Conservation (phyloP, 2,329 filamentous ascomycete species). For the Fusarium brachygibbosum region DNA sequence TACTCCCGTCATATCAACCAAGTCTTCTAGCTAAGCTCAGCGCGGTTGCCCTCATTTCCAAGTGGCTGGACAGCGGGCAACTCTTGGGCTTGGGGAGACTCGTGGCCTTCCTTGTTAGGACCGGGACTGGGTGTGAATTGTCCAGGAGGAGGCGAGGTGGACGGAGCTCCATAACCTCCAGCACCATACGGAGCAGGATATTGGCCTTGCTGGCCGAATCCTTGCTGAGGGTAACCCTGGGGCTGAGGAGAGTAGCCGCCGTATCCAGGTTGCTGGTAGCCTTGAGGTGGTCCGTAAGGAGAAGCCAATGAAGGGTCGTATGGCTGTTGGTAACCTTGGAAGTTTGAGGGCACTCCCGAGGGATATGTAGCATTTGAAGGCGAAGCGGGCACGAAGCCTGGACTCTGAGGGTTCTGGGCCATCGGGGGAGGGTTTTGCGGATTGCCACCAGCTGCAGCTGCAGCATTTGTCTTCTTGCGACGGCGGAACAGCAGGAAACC, state of each 20-base stretch:
- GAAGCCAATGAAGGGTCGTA: conserved; percentile 46
- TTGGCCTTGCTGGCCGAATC: conserved; percentile 42
- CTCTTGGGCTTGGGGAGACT: conserved; percentile 44
- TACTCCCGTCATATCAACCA: conserved; percentile 8
- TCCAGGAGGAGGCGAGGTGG: conserved; percentile 47
- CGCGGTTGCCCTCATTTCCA: conserved; percentile 53
- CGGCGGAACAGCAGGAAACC: conserved; percentile 59
- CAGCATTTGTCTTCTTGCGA: conserved; percentile 51
- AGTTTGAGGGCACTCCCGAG: conserved; percentile 49
- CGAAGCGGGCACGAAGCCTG: conserved; percentile 41
- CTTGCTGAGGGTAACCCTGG: conserved; percentile 42
- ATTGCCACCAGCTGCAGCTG: conserved; percentile 25
- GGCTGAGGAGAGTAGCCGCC: conserved; percentile 42
- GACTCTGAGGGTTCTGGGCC: conserved; percentile 42
- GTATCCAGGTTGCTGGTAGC: conserved; percentile 43
- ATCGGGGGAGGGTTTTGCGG: conserved; percentile 38
- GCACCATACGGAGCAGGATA: conserved; percentile 44
- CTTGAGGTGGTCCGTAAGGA: conserved; percentile 43
- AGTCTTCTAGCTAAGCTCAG: conserved; percentile 48
- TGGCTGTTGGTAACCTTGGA: conserved; percentile 43
- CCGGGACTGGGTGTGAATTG: conserved; percentile 52
- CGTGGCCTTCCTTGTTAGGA: conserved; percentile 39
- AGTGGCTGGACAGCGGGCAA: conserved; percentile 49
- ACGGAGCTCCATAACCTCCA: conserved; percentile 39
- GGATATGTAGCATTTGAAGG: conserved; percentile 46